Base-by-base conservation (phyloP, 2,329 filamentous ascomycete genomes). In the Claviceps quebecensis region DNA sequence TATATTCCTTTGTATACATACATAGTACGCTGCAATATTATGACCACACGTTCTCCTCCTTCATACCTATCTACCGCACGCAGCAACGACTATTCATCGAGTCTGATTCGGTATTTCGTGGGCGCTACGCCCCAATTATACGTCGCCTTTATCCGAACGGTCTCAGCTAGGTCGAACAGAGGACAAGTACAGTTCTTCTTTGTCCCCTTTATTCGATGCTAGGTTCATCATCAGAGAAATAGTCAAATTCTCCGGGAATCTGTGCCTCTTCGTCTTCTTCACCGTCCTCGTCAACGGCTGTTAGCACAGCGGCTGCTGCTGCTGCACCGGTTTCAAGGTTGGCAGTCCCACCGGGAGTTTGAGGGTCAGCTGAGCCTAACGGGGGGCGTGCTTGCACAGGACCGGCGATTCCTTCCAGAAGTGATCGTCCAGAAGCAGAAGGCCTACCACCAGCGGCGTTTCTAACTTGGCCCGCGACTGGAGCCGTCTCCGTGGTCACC, bases 251-350 rank as follows among this genome's bases (percentile, higher is more conserved):
- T 11, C 71, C 69, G 5, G 87, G 87, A 6, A 80, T 65, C 39
- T 76, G 70, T 2, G 87, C 87, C 63, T 91, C 87, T 59, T 85
- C 83, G 13, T 78, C 83, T 37, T 75, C 82, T 55, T 87, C 84
- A 9, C 75, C 80, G 60, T 91, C 86, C 66, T 97, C 91, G 60
- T 96, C 90, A 4, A 95, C 81, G 5, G 89, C 84, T 4, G 86
- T 95, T 58, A 95, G 71, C 2, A 94, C 87, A 52, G 84, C 86
- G 0, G 86, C 87, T 0, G 85, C 85, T 0, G 84, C 84, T 0
- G 81, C 82, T 17, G 86, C 82, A 49, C 84, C 80, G 13, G 53
- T 50, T 11, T 54, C 66, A 13, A 38, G 29, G 43, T 50, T 54
- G n/a, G 81, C 78, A 52, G 80, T 77, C 41, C 56, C 56, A n/a